phyloP scores from a whole-genome alignment of 257 asterid genomes.

The Coffea eugenioides region DNA sequence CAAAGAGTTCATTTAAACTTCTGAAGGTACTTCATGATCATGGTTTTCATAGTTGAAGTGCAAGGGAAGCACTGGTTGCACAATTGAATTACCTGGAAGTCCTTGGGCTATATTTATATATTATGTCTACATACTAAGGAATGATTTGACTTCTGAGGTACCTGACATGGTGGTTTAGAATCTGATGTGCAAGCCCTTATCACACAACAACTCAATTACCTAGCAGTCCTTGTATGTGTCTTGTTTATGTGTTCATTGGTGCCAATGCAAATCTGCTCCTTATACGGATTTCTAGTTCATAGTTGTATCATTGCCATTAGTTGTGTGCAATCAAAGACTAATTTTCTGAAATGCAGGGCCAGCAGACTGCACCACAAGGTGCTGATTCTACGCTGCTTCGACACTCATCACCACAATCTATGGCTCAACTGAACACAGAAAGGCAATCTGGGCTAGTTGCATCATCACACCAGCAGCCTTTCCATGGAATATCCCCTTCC shows the following conservation, averaged over 20 bases:
- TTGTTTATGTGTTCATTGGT: background rate
- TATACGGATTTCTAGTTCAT: background rate
- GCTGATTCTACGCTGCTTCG: background rate
- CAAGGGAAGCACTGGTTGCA: too few relatives aligned
- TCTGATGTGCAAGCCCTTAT: background rate
- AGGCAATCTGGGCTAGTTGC: background rate
- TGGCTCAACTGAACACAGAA: background rate
- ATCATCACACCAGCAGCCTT: background rate
- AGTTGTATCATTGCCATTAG: background rate
- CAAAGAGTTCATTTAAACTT: too few relatives aligned
- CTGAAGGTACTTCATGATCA: too few relatives aligned
- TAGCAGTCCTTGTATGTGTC: background rate
- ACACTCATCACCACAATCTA: background rate
- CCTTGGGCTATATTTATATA: too few relatives aligned
- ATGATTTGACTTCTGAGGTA: background rate
- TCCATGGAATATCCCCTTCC: background rate
- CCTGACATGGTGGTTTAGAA: background rate
- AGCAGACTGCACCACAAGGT: slow-evolving; percentile 2
- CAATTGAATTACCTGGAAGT: too few relatives aligned
- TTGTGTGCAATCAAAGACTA: background rate
- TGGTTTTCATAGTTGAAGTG: too few relatives aligned
- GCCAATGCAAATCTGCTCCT: background rate
- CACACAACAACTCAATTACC: background rate
- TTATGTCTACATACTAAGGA: background rate
- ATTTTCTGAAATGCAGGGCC: slow-evolving; percentile 10